Conservation (phyloP, 2,329 filamentous ascomycete genomes). For the Diplocarpon mali region DNA sequence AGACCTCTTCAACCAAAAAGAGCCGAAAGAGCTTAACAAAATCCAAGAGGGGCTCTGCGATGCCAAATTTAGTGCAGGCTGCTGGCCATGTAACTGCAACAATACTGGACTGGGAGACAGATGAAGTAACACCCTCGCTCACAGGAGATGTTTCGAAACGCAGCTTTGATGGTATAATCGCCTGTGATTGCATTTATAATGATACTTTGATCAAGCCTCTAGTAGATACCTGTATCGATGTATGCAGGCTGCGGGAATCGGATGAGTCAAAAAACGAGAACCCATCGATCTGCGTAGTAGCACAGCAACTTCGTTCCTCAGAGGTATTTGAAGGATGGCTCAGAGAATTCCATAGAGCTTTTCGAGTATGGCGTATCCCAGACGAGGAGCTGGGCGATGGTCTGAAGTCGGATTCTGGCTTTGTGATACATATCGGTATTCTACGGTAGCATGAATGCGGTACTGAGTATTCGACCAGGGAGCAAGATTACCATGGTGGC, state of each 20-base stretch:
- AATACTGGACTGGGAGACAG: constrained; percentile 74
- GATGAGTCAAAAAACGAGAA: constrained; percentile 13
- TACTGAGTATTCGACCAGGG: not conserved
- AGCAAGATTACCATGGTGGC: too few relatives aligned
- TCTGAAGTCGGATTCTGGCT: constrained; percentile 57
- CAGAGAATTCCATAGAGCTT: constrained; percentile 50
- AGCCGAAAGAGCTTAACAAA: constrained; percentile 19
- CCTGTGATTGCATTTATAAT: constrained; percentile 95
- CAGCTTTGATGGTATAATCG: constrained; percentile 63
- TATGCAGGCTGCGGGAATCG: constrained; percentile 47
- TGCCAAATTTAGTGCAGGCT: not conserved
- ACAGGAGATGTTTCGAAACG: constrained; percentile 20
- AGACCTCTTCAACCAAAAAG: constrained; percentile 8
- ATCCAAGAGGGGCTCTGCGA: constrained; percentile 10
- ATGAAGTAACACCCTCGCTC: constrained; percentile 37
- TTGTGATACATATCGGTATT: constrained; percentile 71
- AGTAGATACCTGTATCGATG: constrained; percentile 68
- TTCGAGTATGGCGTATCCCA: constrained; percentile 67
- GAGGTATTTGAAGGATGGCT: constrained; percentile 82
- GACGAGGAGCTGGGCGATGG: constrained; percentile 47
- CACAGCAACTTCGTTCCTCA: constrained; percentile 77
- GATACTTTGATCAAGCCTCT: constrained; percentile 72
- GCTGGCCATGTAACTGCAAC: constrained; percentile 40
- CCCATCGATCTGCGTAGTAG: constrained; percentile 67
- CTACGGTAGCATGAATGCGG: not conserved